Evolutionary conservation across 306 rosid genomes (phyloP), one percentile per base, ranked within the genome.

Genomic region (Quercus ilex): DNA sequence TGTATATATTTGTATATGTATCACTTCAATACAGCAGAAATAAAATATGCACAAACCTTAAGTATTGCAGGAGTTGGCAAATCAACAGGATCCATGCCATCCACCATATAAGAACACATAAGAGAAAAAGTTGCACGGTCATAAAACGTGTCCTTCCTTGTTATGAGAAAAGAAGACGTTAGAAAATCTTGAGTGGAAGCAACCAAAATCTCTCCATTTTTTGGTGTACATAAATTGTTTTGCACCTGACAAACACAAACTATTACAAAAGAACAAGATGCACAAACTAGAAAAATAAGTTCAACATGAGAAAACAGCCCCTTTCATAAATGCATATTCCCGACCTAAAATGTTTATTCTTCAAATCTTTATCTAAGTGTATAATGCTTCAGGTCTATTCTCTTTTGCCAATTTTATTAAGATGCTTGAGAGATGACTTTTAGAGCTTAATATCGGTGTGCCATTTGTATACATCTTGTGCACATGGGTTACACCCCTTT

Each of bases 101-200:
- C 97, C 75, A 97, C 97, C 90, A 94, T 91, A 81, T 91, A 94
- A 25, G 97, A 83, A 84, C 99, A 92, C 86, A 94, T 89, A 80
- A 87, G 92, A 78, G 94, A 85, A 86, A 92, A 92, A 52, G 93
- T 77, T 55, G 99, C 89, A 77, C 99, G 99, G 81, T 94, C 99
- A 83, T 94, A 94, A 86, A 94, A 94, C 9, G 91, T 92, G 83
- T 94, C 99, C 86, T 94, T 92, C 81, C 97, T 86, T 64, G 99
- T 91, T 74, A 94, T 88, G 81, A 94, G 93, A 78, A 88, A 94
- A n/a, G 99, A 94, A 69, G 99, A 91, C 20, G 99, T 94, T 74
- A 94, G 85, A 80, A 94, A 94, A 87, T 94, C 99, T 87, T 94
- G 99, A 26, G 97, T 94, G 23, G 99, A 94, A 82, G 99, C 99